Conservation (phyloP, 1,284 basidiomycete genomes). For the Malassezia arunalokei region DNA sequence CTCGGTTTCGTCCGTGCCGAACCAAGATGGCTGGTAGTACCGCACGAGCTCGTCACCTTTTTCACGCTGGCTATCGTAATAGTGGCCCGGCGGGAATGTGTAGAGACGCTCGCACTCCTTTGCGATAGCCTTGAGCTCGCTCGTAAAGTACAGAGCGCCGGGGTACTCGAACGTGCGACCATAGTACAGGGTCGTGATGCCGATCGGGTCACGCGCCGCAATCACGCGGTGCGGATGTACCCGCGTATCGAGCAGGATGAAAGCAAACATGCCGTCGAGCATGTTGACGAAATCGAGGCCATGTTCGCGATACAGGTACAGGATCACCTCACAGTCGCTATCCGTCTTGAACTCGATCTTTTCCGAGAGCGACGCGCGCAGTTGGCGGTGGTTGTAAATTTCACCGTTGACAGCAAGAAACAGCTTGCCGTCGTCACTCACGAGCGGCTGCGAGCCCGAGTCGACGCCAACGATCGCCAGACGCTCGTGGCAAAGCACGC, state of each 20-base stretch:
- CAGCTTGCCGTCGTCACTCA: constrained; percentile 71
- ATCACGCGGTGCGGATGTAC: constrained; percentile 78
- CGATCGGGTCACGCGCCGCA: constrained; percentile 91
- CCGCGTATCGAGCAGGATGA: constrained; percentile 85
- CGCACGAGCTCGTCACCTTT: constrained; percentile 43
- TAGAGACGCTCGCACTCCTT: constrained; percentile 90
- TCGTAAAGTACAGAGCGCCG: constrained; percentile 78
- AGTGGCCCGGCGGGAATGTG: constrained; percentile 92
- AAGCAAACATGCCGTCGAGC: constrained; percentile 99
- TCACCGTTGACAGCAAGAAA: constrained; percentile 94
- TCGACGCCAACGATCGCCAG: constrained; percentile 97
- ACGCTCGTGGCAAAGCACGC: constrained; percentile 48
- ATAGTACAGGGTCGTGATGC: constrained; percentile 95
- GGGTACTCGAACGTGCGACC: constrained; percentile 78
- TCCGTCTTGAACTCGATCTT: constrained; percentile 85
- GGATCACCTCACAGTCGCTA: constrained; percentile 95
- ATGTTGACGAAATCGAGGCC: constrained; percentile 47
- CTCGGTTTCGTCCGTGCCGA: constrained; percentile 49
- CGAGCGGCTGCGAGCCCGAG: constrained; percentile 88
- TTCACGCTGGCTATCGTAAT: constrained; percentile 48
- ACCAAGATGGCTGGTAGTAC: constrained; percentile 47
- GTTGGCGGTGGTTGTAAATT: constrained; percentile 90
- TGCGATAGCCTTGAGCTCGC: constrained; percentile 83
- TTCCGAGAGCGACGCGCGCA: constrained; percentile 57
- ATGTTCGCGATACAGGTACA: constrained; percentile 50